Base-by-base conservation (phyloP, 1,284 basidiomycete genomes). In the Cystobasidium slooffiae region DNA sequence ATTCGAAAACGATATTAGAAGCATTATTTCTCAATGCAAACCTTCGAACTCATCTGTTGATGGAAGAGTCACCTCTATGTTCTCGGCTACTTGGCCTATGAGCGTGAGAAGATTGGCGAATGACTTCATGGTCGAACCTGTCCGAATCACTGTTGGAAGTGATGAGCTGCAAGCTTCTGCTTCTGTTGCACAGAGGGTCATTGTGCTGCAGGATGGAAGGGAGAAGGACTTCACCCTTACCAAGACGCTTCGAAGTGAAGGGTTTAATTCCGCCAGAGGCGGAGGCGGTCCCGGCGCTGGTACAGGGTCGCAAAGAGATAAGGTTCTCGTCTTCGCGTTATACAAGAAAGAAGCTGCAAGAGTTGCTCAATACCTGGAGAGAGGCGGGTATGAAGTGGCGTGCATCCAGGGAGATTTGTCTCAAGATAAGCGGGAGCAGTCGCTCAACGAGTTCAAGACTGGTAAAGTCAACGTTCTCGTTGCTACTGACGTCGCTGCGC, bases 21-120 rank as follows among this genome's bases (percentile, higher is more conserved):
- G 87, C 73, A 99, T 99, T 80, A 95, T 99, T 76, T 89, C 88
- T 8, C 86, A 88, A 79, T 83, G 81, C 78, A 90, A 90, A 41
- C 90, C 90, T 78, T 66, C 61, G 22, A 47, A 20, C 39, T 47
- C 47, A n/a, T 10, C 20, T 39, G 43, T 55, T 75, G 75, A 81
- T 31, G 80, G 80, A 2, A 77, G 83, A 58, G 81, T 82, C 76
- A 84, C 84, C 6, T 81, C 80, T 75, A 84, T 84, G 84, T 84
- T 98, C 85, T 97, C 94, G 74, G 96, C 96, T 6, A 99, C 96
- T 3, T 99, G 96, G 96, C 96, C 96, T 0, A 93, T 96, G 77
- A 90, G 91, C 2, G 95, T 99, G n/a, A 88, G 96, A 74, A 87
- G 91, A 75, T 86, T 99, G n/a, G 97, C 97, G 0, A 87, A 89